phyloP scores from a whole-genome alignment of 257 asterid species.

The Scutellaria baicalensis region DNA sequence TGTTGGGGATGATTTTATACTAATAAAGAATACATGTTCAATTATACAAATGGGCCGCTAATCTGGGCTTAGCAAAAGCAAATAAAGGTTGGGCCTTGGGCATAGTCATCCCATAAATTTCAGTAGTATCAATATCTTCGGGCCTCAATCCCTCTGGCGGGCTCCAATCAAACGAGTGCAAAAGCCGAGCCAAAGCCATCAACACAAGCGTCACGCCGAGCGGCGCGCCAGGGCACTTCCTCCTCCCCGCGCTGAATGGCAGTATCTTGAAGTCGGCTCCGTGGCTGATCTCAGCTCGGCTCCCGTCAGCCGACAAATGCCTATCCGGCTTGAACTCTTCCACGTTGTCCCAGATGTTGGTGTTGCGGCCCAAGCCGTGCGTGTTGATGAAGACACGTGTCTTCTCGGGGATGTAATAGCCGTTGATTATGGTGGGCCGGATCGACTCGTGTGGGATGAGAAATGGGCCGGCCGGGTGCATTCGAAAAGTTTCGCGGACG shows the following conservation, averaged over 20 bases:
- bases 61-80: constrained; percentile 63
- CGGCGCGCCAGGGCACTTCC: constrained; percentile 99
- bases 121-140: constrained; percentile 63
- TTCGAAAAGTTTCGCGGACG: constrained; percentile 85
- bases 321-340: constrained; percentile 82
- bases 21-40: too few relatives aligned
- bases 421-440: constrained; percentile 60
- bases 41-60: constrained; percentile 44
- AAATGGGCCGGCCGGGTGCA: constrained; percentile 98
- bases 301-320: constrained; percentile 44
- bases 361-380: constrained; percentile 77
- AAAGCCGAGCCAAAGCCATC: constrained; percentile 81
- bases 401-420: constrained; percentile 61
- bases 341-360: constrained; percentile 62
- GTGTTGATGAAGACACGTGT: constrained; percentile 98
- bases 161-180: constrained; percentile 74
- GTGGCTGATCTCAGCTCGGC: constrained; percentile 91
- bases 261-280: constrained; percentile 86
- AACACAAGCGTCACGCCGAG: constrained; percentile 83
- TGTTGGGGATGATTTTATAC: too few relatives aligned
- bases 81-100: constrained; percentile 71
- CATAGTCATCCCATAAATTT: constrained; percentile 98
- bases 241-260: constrained; percentile 87
- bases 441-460: constrained; percentile 86
- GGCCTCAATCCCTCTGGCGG: constrained; percentile 50